These are phyloP conservation scores for Salix exigua DNA, from an alignment of 345 rosid species.

Conservation along the genomic window DNA sequence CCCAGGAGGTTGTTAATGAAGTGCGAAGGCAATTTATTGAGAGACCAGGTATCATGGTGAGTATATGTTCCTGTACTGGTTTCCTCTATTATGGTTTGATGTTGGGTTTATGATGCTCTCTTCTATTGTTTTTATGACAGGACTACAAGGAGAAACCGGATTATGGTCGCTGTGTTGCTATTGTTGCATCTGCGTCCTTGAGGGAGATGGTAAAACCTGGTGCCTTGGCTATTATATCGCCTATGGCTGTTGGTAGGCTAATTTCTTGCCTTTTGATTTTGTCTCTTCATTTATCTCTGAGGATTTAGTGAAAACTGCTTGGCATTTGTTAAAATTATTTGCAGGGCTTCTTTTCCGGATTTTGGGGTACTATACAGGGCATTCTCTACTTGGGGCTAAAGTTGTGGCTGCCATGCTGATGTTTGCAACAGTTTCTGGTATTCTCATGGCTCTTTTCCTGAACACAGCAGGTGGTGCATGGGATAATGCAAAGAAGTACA, in stretches of 20 bases:
- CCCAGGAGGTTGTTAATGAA: conserved; percentile 99
- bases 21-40: conserved; percentile 96
- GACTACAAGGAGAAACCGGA: conserved; percentile 96
- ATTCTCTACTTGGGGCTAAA: conserved; percentile 91
- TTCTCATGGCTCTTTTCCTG: conserved; percentile 97
- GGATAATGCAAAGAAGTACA: conserved; percentile 97
- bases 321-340: not conserved
- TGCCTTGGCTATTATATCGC: conserved; percentile 86
- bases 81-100: not conserved
- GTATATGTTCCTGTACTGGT: conserved; percentile 9
- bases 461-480: conserved; percentile 99
- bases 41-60: conserved; percentile 98
- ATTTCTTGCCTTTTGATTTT: not conserved
- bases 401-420: conserved; percentile 82
- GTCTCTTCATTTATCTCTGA: not conserved
- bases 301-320: conserved; percentile 1
- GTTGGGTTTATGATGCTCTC: not conserved
- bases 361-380: conserved; percentile 85
- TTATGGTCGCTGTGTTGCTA: conserved; percentile 96
- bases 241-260: conserved; percentile 68
- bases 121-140: conserved; percentile 28
- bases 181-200: conserved; percentile 92
- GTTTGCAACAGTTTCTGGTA: conserved; percentile 97
- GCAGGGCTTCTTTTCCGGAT: conserved; percentile 79
- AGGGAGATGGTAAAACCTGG: conserved; percentile 99